Evolutionary conservation across 225 moss, liverwort and hornwort species (phyloP).

Genomic region (Marchantia polymorpha): DNA sequence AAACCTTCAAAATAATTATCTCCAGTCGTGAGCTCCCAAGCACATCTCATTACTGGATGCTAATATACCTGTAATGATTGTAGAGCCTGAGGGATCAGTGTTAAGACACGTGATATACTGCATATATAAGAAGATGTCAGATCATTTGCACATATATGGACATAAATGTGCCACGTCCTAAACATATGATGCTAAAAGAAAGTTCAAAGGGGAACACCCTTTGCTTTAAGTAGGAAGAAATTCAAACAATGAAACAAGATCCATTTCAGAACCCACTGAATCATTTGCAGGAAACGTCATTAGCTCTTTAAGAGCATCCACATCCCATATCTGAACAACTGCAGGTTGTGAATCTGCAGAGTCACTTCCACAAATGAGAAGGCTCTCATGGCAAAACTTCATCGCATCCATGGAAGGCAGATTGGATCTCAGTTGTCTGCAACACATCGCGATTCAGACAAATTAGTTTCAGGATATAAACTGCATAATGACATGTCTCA

Average conservation of each 20-base stretch:
- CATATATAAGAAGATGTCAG: constrained; percentile 21
- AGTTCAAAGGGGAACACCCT: neutral
- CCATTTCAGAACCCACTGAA: constrained; percentile 45
- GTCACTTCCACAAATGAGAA: constrained; percentile 87
- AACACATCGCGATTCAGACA: constrained; percentile 11
- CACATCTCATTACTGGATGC: neutral
- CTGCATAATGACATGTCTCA: neutral
- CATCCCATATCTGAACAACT: constrained; percentile 87
- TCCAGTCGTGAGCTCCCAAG: neutral
- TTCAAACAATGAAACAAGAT: neutral
- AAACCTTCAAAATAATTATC: too few species aligned
- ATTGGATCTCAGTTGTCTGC: constrained; percentile 44
- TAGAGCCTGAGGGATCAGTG: constrained; percentile 52
- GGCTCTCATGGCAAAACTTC: constrained; percentile 68
- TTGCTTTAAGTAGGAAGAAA: too few species aligned
- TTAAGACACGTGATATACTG: constrained; percentile 90
- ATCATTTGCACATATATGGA: neutral
- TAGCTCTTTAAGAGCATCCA: constrained; percentile 57
- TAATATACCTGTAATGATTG: constrained; percentile 64
- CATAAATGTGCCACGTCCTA: neutral
- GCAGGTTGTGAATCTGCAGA: constrained; percentile 66
- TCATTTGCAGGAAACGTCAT: constrained; percentile 73
- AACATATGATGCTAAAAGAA: neutral
- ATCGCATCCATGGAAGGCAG: constrained; percentile 85
- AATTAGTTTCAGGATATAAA: neutral